phyloP scores from a whole-genome alignment of 176 grass and related monocot genomes.

The Oropetium thomaeum region DNA sequence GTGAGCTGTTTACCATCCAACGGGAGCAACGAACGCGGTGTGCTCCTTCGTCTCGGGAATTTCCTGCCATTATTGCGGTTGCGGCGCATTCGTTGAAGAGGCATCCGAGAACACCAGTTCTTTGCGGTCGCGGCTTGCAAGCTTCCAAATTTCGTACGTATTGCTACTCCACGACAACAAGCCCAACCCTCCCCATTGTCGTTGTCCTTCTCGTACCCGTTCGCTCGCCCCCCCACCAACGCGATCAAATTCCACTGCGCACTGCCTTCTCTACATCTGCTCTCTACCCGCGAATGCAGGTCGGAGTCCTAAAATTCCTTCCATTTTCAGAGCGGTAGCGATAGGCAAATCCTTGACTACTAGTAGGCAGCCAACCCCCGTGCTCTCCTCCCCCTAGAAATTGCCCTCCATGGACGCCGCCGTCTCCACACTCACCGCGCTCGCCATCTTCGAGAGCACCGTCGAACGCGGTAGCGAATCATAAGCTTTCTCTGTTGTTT shows the following conservation, averaged over 20 bases:
- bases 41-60: background rate
- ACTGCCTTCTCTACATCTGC: background rate
- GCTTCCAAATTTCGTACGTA: slow-evolving; percentile 16
- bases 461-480: slow-evolving; percentile 34
- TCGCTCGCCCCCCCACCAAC: background rate
- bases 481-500: background rate
- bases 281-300: background rate
- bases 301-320: background rate
- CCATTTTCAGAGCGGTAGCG: background rate
- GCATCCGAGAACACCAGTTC: background rate
- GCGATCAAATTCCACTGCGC: background rate
- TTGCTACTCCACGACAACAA: slow-evolving; percentile 4
- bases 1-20: too few species aligned
- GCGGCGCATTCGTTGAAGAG: background rate
- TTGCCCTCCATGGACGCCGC: slow-evolving; percentile 35
- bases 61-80: background rate
- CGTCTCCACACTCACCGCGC: slow-evolving; percentile 41
- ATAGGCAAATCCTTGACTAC: background rate
- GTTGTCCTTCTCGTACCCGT: too few species aligned
- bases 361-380: background rate
- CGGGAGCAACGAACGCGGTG: background rate
- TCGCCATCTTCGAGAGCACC: slow-evolving; percentile 46
- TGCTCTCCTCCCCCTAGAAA: background rate
- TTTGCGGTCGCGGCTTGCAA: background rate
- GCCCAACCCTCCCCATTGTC: slow-evolving; percentile 8